phyloP scores from a whole-genome alignment of 2,329 filamentous ascomycete species.

The Beauveria australis region DNA sequence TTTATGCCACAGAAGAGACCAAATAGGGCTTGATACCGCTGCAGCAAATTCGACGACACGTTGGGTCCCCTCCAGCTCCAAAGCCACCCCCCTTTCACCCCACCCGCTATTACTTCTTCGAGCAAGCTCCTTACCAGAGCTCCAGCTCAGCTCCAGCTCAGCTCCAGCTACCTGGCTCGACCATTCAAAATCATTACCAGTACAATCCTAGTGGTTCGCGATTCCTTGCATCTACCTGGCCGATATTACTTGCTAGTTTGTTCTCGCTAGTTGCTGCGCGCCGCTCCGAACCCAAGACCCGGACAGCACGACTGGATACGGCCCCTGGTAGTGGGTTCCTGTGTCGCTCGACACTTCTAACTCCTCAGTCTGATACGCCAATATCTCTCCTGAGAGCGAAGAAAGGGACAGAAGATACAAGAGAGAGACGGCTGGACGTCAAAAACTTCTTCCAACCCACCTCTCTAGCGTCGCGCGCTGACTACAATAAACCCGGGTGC shows the following conservation, averaged over 20 bases:
- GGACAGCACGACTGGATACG: not conserved
- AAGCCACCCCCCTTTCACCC: constrained; percentile 10
- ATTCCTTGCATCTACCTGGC: not conserved
- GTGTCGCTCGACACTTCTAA: not conserved
- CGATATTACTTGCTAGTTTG: not conserved
- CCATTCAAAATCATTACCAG: not conserved
- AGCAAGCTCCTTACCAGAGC: constrained; percentile 2
- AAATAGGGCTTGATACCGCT: not conserved
- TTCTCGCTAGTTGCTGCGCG: not conserved
- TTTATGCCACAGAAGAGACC: not conserved
- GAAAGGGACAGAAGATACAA: not conserved
- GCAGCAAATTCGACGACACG: not conserved
- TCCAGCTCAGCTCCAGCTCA: not conserved
- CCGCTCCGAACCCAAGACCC: not conserved
- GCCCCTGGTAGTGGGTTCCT: constrained; percentile 1
- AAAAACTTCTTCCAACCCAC: constrained; percentile 7
- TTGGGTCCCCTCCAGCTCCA: constrained; percentile 4
- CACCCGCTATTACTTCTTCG: constrained; percentile 6
- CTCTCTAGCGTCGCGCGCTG: constrained; percentile 7
- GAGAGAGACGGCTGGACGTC: not conserved
- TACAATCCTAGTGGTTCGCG: not conserved
- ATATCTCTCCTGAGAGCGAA: not conserved
- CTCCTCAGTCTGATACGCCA: not conserved
- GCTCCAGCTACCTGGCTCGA: constrained; percentile 6
- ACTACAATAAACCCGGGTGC: not conserved